phyloP scores from a whole-genome alignment of 2,329 filamentous ascomycete genomes.

The Venturia carpophila region DNA sequence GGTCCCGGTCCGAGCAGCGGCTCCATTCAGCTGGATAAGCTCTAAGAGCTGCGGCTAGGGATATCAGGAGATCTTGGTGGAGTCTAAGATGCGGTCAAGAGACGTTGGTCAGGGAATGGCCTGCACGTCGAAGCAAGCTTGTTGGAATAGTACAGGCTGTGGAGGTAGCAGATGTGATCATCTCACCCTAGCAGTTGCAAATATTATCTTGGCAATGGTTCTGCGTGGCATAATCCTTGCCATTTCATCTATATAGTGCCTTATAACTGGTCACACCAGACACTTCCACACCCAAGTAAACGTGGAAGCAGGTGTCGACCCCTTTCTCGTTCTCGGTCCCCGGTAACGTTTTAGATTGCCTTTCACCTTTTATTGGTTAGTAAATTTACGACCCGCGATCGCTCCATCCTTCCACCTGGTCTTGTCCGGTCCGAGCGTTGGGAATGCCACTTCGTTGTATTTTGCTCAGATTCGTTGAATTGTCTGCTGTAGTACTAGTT shows the following conservation, averaged over 20 bases:
- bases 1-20: neutral
- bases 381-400: neutral
- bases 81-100: neutral
- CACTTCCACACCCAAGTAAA: neutral
- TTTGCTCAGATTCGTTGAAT: neutral
- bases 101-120: neutral
- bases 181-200: neutral
- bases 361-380: neutral
- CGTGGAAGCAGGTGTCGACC: neutral
- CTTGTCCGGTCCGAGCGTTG: neutral
- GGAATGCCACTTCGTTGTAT: neutral
- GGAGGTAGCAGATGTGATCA: neutral
- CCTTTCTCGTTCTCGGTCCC: conserved; percentile 7
- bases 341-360: neutral
- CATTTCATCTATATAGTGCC: neutral
- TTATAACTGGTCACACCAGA: neutral
- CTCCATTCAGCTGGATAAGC: neutral
- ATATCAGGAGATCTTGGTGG: neutral
- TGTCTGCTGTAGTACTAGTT: conserved; percentile 41
- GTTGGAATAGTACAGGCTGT: neutral
- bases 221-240: neutral
- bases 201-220: neutral
- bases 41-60: neutral
- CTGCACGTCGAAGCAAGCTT: neutral
- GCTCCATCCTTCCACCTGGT: neutral